These are phyloP conservation scores for Fusarium siculi DNA, from an alignment of 2,329 filamentous ascomycete species.

Conservation along the genomic window DNA sequence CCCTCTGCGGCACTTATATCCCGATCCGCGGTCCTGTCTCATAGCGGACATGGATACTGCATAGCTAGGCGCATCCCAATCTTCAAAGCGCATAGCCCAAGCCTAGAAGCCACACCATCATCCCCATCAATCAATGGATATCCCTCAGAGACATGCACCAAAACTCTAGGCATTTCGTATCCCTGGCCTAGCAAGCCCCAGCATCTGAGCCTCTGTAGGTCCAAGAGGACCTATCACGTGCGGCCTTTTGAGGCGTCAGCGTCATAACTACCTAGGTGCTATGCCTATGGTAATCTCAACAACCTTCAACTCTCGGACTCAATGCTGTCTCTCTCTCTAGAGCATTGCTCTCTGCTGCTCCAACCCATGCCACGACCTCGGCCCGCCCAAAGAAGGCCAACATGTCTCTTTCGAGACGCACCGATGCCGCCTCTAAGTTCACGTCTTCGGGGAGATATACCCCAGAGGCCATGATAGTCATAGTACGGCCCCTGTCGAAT, in stretches of 20 bases:
- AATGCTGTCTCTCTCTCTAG: not conserved
- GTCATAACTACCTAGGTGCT: too few relatives aligned
- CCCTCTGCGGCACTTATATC: not conserved
- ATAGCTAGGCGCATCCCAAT: not conserved
- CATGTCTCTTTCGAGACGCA: slow-evolving; percentile 16
- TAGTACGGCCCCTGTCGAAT: slow-evolving; percentile 15
- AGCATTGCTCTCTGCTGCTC: not conserved
- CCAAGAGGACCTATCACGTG: not conserved
- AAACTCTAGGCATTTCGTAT: not conserved
- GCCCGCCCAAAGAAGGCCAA: slow-evolving; percentile 10
- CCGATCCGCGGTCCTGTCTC: not conserved
- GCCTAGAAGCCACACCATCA: slow-evolving; percentile 16
- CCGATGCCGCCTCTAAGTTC: slow-evolving; percentile 10
- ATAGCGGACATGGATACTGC: not conserved
- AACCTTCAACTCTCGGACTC: not conserved
- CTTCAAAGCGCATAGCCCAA: slow-evolving; percentile 1
- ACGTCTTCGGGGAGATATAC: slow-evolving; percentile 16
- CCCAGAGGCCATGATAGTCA: slow-evolving; percentile 30
- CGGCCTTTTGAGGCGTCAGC: not conserved
- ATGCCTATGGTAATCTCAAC: not conserved
- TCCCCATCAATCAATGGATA: slow-evolving; percentile 13
- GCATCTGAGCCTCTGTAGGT: slow-evolving; percentile 3
- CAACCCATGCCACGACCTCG: slow-evolving; percentile 16
- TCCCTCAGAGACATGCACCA: slow-evolving; percentile 9
- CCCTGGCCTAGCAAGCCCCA: not conserved